Conservation (phyloP, 202 grass and related monocot species). For the Digitaria exilis region DNA sequence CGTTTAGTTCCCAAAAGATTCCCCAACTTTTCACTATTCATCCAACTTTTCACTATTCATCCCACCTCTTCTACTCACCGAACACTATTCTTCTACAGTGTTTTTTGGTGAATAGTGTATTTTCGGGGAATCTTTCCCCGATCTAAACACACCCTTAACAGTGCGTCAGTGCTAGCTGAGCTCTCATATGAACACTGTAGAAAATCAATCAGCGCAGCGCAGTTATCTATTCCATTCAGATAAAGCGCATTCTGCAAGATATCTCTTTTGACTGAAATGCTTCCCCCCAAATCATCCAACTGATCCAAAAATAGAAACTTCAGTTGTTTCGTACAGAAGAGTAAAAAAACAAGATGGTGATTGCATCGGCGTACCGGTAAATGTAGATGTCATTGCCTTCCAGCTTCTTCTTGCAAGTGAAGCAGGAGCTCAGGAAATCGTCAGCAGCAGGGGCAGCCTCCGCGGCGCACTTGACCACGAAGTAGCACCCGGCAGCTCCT, state of each 20-base stretch:
- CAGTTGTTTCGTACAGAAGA: not conserved
- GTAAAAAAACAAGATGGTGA: constrained; percentile 24
- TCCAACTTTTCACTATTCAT: too few relatives aligned
- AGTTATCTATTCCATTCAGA: not conserved
- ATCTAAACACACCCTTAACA: too few relatives aligned
- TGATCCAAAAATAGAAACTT: not conserved
- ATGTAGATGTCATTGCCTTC: constrained; percentile 96
- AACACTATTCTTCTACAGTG: too few relatives aligned
- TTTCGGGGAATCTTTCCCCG: too few relatives aligned
- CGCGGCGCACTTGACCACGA: constrained; percentile 43
- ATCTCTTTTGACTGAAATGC: not conserved
- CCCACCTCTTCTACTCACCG: too few relatives aligned
- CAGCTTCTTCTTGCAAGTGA: constrained; percentile 82
- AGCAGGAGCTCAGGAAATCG: constrained; percentile 78
- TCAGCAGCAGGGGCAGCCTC: not conserved
- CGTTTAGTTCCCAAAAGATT: too few relatives aligned
- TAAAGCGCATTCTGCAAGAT: not conserved
- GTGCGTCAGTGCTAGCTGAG: too few relatives aligned
- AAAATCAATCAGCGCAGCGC: not conserved
- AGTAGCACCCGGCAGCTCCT: constrained; percentile 35
- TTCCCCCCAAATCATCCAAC: constrained; percentile 9
- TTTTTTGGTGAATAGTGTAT: too few relatives aligned
- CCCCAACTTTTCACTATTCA: too few relatives aligned
- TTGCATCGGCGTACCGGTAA: constrained; percentile 62
- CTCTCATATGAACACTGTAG: not conserved